phyloP scores from a whole-genome alignment of 495 filamentous ascomycete species.

The Penicillium riverlandense region DNA sequence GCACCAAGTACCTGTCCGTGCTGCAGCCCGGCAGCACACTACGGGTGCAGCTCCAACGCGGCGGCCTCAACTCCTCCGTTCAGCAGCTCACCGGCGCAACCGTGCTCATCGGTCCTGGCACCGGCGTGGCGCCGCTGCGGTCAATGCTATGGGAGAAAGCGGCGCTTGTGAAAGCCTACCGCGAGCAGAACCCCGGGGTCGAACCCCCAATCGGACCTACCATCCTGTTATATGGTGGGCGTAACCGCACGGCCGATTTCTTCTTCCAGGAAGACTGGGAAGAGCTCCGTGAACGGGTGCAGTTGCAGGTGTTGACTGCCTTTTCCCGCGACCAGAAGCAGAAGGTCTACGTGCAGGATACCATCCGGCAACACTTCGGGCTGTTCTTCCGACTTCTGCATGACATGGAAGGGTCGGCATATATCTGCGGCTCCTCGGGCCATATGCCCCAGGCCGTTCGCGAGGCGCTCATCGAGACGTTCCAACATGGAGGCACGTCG shows the following conservation, averaged over 20 bases:
- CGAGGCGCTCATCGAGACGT: conserved; percentile 68
- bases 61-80: conserved; percentile 46
- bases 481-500: conserved; percentile 35
- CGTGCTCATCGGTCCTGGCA: conserved; percentile 81
- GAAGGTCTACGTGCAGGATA: conserved; percentile 88
- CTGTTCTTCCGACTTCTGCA: conserved; percentile 54
- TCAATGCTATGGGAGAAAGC: conserved; percentile 67
- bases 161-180: conserved; percentile 31
- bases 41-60: conserved; percentile 49
- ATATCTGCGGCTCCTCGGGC: conserved; percentile 77
- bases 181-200: conserved; percentile 23
- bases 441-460: conserved; percentile 87
- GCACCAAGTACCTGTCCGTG: conserved; percentile 73
- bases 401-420: conserved; percentile 48
- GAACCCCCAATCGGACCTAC: conserved; percentile 24
- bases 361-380: conserved; percentile 54
- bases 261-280: conserved; percentile 71
- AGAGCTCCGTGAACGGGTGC: conserved; percentile 29
- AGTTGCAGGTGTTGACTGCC: conserved; percentile 60
- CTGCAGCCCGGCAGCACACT: conserved; percentile 52
- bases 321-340: conserved; percentile 73
- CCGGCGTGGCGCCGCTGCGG: conserved; percentile 83
- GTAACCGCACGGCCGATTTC: conserved; percentile 66
- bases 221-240: conserved; percentile 71
- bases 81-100: conserved; percentile 48